Evolutionary conservation across 2,329 filamentous ascomycete species (phyloP), one percentile per base, ranked within the genome.

Genomic region (Decorospora gaudefroyi): DNA sequence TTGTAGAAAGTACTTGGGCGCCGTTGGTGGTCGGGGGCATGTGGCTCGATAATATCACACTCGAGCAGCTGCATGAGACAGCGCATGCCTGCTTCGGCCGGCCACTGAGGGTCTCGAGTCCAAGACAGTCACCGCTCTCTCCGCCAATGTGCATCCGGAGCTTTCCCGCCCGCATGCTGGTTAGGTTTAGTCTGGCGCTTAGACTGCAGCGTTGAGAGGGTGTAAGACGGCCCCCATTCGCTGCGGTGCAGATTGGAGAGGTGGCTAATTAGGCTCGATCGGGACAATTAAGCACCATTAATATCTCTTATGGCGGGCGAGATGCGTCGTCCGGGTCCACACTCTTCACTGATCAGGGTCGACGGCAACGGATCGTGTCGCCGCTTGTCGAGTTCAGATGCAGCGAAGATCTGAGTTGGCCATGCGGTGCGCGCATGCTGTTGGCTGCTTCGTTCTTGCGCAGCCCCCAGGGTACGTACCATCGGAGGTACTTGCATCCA

Each of bases 1-100:
- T 71, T 75, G 74, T 74, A 74, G 60, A 67, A 59, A 49, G 48
- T 60, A 55, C 54, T 51, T 43, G 51, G 60, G 60, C 42, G 60
- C 54, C 61, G 57, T 61, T 53, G 48, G 61, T 46, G 47, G 49
- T 65, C n/a, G 61, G 63, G 65, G 63, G 58, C 62, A 57, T 61
- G 53, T 57, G 53, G 57, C 44, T 60, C 51, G 57, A 62, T 54
- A 51, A 51, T 64, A 57, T 67, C 57, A 65, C 56, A 57, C 46
- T 50, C 30, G 46, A 37, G 37, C 36, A 45, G 39, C 61, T 68
- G 65, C 63, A 67, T 37, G 62, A 51, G 59, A 61, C 52, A 65
- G 63, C 63, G 65, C 53, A 47, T 57, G 52, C 57, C 44, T 51
- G 52, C 51, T 49, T 55, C 37, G 46, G 42, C 55, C 56, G 47